Percentiles rank a stretch among this genome's conserved stretches.
Evolutionary conservation across 2,329 filamentous ascomycete genomes (phyloP).

Genomic region (Metarhizium guizhouense): DNA sequence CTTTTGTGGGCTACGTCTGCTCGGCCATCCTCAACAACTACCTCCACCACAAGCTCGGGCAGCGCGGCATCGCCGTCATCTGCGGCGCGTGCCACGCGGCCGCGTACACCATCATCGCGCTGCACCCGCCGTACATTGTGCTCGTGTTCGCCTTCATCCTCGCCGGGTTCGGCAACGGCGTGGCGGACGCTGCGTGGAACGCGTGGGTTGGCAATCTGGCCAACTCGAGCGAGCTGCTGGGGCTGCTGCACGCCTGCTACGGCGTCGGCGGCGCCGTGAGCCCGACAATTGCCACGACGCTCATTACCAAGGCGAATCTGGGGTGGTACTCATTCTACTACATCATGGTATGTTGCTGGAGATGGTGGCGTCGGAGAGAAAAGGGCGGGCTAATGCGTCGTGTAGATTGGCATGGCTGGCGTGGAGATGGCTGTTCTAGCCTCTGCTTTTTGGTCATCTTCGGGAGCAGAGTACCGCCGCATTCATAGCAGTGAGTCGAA

Average conservation of each 20-base stretch:
- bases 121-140: slow-evolving; percentile 57
- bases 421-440: slow-evolving; percentile 42
- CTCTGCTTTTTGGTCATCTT: slow-evolving; percentile 49
- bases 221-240: slow-evolving; percentile 57
- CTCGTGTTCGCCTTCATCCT: slow-evolving; percentile 54
- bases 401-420: slow-evolving; percentile 46
- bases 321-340: slow-evolving; percentile 70
- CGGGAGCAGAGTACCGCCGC: slow-evolving; percentile 10
- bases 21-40: slow-evolving; percentile 52
- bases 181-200: slow-evolving; percentile 44
- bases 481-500: slow-evolving; percentile 8
- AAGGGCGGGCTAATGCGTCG: background rate
- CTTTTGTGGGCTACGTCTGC: slow-evolving; percentile 52
- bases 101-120: slow-evolving; percentile 49
- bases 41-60: slow-evolving; percentile 52
- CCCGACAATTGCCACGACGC: slow-evolving; percentile 61
- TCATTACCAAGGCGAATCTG: slow-evolving; percentile 53
- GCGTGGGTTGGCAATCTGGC: slow-evolving; percentile 55
- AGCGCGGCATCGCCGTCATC: slow-evolving; percentile 57
- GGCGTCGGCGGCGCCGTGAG: slow-evolving; percentile 58
- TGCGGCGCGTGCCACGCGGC: slow-evolving; percentile 52
- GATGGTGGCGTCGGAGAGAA: background rate
- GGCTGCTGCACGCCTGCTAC: slow-evolving; percentile 57
- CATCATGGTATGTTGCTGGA: slow-evolving; percentile 48
- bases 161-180: slow-evolving; percentile 58